Percentiles rank a stretch among this genome's conserved stretches.
phyloP scores from a whole-genome alignment of 1,284 basidiomycete genomes.

The Tilletiaria anomala region DNA sequence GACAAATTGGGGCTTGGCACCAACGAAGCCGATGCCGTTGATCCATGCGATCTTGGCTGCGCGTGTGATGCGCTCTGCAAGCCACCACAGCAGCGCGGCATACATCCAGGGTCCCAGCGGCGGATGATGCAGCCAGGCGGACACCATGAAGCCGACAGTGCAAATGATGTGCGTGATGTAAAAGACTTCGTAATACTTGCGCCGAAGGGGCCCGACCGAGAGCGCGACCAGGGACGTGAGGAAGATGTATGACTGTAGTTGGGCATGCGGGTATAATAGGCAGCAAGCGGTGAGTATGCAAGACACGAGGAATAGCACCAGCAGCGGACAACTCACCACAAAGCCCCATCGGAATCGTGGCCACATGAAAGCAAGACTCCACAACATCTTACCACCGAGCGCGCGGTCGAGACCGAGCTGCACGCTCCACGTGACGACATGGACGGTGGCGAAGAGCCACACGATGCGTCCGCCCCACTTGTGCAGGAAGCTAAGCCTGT shows the following conservation, averaged over 20 bases:
- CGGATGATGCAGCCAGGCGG: slow-evolving; percentile 41
- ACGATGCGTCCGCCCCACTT: slow-evolving; percentile 59
- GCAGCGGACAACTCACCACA: slow-evolving; percentile 46
- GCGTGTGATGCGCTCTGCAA: slow-evolving; percentile 46
- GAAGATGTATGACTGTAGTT: slow-evolving; percentile 51
- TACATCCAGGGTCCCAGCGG: slow-evolving; percentile 49
- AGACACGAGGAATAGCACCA: not conserved
- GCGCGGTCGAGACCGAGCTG: slow-evolving; percentile 49
- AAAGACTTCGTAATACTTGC: slow-evolving; percentile 59
- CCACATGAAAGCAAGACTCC: slow-evolving; percentile 54
- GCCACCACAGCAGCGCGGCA: slow-evolving; percentile 54
- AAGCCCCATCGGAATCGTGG: slow-evolving; percentile 60
- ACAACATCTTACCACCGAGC: slow-evolving; percentile 46
- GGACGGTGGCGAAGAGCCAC: slow-evolving; percentile 55
- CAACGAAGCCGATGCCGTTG: slow-evolving; percentile 46
- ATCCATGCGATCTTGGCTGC: slow-evolving; percentile 51
- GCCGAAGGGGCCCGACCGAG: slow-evolving; percentile 54
- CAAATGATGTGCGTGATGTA: slow-evolving; percentile 55
- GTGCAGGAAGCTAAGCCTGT: slow-evolving; percentile 61
- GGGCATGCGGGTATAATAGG: too few relatives aligned
- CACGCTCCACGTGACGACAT: slow-evolving; percentile 61
- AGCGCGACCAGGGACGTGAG: slow-evolving; percentile 55
- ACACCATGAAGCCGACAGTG: slow-evolving; percentile 33
- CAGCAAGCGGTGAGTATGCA: slow-evolving; percentile 2
- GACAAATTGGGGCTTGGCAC: slow-evolving; percentile 23